Evolutionary conservation across 257 asterid species (phyloP).

Genomic region (Verbena officinalis): DNA sequence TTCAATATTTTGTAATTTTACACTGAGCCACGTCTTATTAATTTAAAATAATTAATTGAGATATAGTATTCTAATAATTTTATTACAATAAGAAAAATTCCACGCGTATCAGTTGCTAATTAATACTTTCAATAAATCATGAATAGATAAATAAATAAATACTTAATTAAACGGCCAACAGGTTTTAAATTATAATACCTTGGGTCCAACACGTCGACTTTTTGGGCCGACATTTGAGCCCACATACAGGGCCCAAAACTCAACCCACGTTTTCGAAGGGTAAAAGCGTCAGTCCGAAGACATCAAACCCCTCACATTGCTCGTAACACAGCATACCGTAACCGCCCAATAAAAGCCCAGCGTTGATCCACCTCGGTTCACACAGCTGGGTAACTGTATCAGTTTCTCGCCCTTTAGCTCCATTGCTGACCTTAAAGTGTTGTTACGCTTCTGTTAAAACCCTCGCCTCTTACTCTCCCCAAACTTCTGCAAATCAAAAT

Average conservation of each 20-base stretch:
- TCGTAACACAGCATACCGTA: not conserved
- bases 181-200: too few relatives aligned
- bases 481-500: not conserved
- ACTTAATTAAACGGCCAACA: too few relatives aligned
- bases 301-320: not conserved
- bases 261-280: not conserved
- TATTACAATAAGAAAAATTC: too few relatives aligned
- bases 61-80: too few relatives aligned
- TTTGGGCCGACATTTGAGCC: constrained; percentile 3
- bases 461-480: constrained; percentile 26
- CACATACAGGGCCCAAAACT: constrained; percentile 15
- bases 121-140: too few relatives aligned
- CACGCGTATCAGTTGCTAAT: too few relatives aligned
- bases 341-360: constrained; percentile 22
- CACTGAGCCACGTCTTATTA: too few relatives aligned
- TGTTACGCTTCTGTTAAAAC: constrained; percentile 29
- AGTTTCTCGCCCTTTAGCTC: not conserved
- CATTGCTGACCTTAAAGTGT: constrained; percentile 2
- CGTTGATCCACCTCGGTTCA: not conserved
- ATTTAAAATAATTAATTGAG: too few relatives aligned
- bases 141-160: too few relatives aligned
- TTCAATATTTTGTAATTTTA: too few relatives aligned
- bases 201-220: too few relatives aligned
- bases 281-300: not conserved
- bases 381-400: constrained; percentile 23